Base-by-base conservation (phyloP, 179 eudicot species). In the Kewa caespitosa region DNA sequence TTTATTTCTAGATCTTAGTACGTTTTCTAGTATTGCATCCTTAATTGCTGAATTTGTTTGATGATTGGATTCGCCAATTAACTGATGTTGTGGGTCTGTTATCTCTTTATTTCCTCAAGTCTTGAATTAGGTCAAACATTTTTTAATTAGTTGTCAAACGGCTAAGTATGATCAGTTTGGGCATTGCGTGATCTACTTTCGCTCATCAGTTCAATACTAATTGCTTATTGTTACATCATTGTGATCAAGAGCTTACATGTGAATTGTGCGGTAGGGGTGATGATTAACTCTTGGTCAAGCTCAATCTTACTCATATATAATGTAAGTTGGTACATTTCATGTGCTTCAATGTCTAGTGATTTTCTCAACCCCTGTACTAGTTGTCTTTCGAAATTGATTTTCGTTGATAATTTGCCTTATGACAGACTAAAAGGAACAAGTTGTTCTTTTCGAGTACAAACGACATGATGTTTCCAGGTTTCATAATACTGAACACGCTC, bases 201-300 rank as follows among this genome's bases (percentile, higher is more conserved):
- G n/a, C n/a, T n/a, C n/a, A n/a, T n/a, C n/a, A n/a, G n/a, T n/a
- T n/a, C n/a, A n/a, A n/a, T n/a, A 34, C 38, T 66, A 57, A 71
- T 60, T 32, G 10, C 13, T 15, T 67, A 14, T 69, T 48, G 27
- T 66, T 52, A 25, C 46, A 28, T 20, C 61, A 22, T 7, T 76
- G 30, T 67, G 39, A n/a, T 81, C 43, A 39, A 92, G 99, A 95
- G 84, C 66, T 92, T 72, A 86, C 88, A n/a, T 95, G 99, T 83
- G 99, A 92, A 84, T 87, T 93, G 81, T 95, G 99, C 85, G 93
- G 99, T 89, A 84, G 95, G 81, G 99, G 99, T 59, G 99, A 95
- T 82, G 99, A 95, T 81, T 90, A 91, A 84, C 97, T 97, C 72
- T 83, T 95, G 88, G 87, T 95, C 82, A 92, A 91, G 82, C 95